Base-by-base conservation (phyloP, 1,284 basidiomycete genomes). In the Polyporus tsugae region DNA sequence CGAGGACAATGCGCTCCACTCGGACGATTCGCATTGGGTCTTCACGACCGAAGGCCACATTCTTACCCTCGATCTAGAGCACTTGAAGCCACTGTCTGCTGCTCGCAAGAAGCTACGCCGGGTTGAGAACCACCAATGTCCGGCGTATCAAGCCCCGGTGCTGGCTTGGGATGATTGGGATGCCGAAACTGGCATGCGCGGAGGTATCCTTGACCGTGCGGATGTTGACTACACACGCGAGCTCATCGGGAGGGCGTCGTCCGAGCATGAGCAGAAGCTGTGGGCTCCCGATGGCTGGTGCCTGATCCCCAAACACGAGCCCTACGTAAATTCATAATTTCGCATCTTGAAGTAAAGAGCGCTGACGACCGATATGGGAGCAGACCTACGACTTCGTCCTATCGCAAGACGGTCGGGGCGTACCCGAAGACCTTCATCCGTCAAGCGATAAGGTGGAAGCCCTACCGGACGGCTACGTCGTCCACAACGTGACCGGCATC, bases 21-120 rank as follows among this genome's bases (percentile, higher is more conserved):
- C 77, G 6, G 91, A 94, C 72, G 90, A 94, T 75, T 93, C 90
- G 2, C 91, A 93, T 75, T 92, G 91, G 71, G 93, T 98, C 2
- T 93, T 97, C 77, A 95, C 95, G 1, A 98, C 96, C 0, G 96
- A 98, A 80, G 96, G 96, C 0, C 97, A 98, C 77, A 87, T 95
- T n/a, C 83, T 98, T 35, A 86, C 84, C 22, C 85, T 98, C 22
- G 87, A 87, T 0, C 78, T 73, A 13, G 74, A 86, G 57, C 82
- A 88, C 57, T 80, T 91, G 22, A 85, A 83, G 70, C 85, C 88
- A 6, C 82, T 88, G 39, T 89, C 91, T 6, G 70, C 84, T 10
- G 82, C 86, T 4, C 87, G 91, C 2, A 86, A 88, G 73, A 86
- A 86, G 72, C 80, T 91, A 69, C 89, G 92, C 36, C 84, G 86